These are phyloP conservation scores for Ampelocalamus luodianensis DNA, from an alignment of 176 grass and related monocot species.

Conservation along the genomic window DNA sequence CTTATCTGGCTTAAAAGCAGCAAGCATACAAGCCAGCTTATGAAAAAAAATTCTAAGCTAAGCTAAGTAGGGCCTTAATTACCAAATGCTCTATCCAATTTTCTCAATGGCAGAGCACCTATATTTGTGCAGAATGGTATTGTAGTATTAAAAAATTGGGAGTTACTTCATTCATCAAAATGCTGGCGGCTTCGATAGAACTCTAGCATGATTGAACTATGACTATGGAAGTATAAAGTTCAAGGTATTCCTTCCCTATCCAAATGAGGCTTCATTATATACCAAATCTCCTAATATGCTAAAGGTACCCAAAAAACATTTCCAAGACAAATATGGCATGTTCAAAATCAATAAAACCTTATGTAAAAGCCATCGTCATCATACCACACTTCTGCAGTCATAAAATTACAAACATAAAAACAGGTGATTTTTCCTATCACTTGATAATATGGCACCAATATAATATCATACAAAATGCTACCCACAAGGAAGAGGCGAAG, in stretches of 20 bases:
- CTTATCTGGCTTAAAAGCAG: neutral
- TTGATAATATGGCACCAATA: neutral
- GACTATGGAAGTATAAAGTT: neutral
- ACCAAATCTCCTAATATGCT: neutral
- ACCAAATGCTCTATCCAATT: too few relatives aligned
- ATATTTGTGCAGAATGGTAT: too few relatives aligned
- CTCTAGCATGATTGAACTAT: neutral
- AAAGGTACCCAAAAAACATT: neutral
- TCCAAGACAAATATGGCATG: neutral
- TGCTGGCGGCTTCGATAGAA: neutral
- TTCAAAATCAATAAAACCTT: neutral
- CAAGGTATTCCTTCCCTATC: neutral
- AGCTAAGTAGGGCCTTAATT: neutral
- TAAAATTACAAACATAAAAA: neutral
- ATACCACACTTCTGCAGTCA: neutral
- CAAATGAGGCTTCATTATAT: neutral
- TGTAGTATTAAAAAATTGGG: neutral
- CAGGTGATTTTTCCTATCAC: neutral
- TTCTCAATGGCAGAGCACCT: too few relatives aligned
- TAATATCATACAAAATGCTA: slow-evolving; percentile 9
- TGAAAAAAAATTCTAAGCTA: neutral
- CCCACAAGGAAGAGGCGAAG: neutral
- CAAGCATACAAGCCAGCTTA: neutral
- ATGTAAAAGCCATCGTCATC: neutral
- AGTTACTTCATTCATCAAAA: neutral